phyloP scores from a whole-genome alignment of 495 filamentous ascomycete species.

The Cercophora samala region DNA sequence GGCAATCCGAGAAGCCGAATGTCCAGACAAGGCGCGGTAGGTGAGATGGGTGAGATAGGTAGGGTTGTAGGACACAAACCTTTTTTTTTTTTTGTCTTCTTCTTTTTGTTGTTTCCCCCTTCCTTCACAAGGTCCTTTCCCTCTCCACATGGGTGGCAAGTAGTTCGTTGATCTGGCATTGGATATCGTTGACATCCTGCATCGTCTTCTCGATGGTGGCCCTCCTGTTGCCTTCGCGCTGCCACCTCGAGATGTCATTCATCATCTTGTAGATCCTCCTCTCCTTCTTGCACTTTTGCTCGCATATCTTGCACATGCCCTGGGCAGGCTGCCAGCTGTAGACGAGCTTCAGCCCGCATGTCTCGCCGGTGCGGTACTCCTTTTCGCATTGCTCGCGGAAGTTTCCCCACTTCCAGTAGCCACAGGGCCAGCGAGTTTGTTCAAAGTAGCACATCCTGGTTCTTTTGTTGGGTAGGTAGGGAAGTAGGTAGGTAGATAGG shows the following conservation, averaged over 20 bases:
- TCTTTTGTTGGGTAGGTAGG: conserved; percentile 21
- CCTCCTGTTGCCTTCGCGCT: conserved; percentile 63
- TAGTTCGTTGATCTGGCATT: conserved; percentile 59
- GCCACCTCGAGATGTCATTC: conserved; percentile 79
- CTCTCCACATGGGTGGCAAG: conserved; percentile 46
- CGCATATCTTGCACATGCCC: conserved; percentile 77
- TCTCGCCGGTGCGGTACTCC: conserved; percentile 97
- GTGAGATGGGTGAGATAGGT: neutral
- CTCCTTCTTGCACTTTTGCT: conserved; percentile 84
- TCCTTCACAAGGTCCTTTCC: conserved; percentile 18
- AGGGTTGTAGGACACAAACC: conserved; percentile 5
- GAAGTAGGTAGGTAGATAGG: conserved; percentile 1
- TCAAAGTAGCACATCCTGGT: conserved; percentile 71
- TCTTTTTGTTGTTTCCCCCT: too few species aligned
- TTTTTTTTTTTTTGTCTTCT: neutral
- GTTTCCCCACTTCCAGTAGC: conserved; percentile 93
- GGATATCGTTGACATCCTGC: conserved; percentile 62
- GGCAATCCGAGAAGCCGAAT: neutral
- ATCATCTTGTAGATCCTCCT: conserved; percentile 71
- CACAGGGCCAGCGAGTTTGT: conserved; percentile 63
- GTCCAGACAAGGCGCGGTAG: neutral
- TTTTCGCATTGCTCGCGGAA: conserved; percentile 93
- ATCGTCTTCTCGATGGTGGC: conserved; percentile 79
- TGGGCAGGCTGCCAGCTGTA: conserved; percentile 58
- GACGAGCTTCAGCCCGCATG: conserved; percentile 93